phyloP scores from a whole-genome alignment of 495 filamentous ascomycete species.

The Saxophila tyrrhenica region DNA sequence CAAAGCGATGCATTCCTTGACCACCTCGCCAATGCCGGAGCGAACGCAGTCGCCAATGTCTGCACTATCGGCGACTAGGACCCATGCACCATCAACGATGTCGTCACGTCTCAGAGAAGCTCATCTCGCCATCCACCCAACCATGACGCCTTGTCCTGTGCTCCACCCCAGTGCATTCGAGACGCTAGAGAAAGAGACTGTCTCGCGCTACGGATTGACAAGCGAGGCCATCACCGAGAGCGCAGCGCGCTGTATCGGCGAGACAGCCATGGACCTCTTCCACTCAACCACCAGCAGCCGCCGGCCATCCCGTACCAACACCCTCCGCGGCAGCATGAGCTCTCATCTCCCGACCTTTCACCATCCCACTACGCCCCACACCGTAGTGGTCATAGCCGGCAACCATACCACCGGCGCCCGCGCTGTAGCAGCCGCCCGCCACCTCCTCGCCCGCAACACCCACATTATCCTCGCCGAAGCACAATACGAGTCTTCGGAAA shows the following conservation, averaged over 20 bases:
- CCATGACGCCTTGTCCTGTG: constrained; percentile 46
- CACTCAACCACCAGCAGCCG: constrained; percentile 35
- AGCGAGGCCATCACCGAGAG: constrained; percentile 89
- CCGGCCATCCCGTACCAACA: constrained; percentile 29
- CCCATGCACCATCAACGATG: neutral
- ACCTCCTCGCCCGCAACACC: constrained; percentile 68
- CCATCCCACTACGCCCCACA: constrained; percentile 23
- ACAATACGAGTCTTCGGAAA: neutral
- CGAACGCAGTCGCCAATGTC: constrained; percentile 10
- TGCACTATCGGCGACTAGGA: constrained; percentile 1
- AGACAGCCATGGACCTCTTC: constrained; percentile 51
- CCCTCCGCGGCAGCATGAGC: constrained; percentile 25
- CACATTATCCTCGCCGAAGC: constrained; percentile 55
- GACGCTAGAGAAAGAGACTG: constrained; percentile 78
- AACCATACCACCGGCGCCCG: constrained; percentile 79
- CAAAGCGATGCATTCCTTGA: neutral
- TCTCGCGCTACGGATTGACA: constrained; percentile 69
- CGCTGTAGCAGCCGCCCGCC: constrained; percentile 73
- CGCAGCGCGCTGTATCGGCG: constrained; percentile 74
- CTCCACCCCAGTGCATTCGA: constrained; percentile 78
- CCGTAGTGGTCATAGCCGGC: constrained; percentile 69
- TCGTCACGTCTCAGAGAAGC: neutral
- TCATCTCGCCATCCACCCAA: constrained; percentile 6
- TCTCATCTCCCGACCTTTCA: constrained; percentile 30
- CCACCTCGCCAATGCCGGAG: constrained; percentile 7